phyloP scores from a whole-genome alignment of 805 yeast species.

The Myxozyma vanderwaltii region DNA sequence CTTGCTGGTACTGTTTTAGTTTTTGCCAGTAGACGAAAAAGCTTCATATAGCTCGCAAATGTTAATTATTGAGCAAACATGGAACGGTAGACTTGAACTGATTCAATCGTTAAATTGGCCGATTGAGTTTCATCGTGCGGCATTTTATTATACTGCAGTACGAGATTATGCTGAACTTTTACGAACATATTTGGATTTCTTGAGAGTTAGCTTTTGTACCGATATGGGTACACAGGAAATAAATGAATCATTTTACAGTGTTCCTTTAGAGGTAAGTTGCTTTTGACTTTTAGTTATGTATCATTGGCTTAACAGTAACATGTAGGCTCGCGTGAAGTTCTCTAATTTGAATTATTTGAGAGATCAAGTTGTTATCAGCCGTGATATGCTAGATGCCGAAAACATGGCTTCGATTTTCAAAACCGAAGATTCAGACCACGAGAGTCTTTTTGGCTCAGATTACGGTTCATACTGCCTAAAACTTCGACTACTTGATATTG shows the following conservation, averaged over 20 bases:
- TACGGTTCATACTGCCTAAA: not conserved
- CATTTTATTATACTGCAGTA: not conserved
- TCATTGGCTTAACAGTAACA: not conserved
- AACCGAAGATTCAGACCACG: not conserved
- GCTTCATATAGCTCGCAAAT: constrained; percentile 1
- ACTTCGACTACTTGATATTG: not conserved
- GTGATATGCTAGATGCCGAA: not conserved
- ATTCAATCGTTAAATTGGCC: constrained; percentile 4
- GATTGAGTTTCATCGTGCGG: constrained; percentile 1
- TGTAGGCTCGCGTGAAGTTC: constrained; percentile 12
- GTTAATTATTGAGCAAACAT: not conserved
- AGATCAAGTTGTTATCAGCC: not conserved
- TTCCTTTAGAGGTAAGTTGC: constrained; percentile 3
- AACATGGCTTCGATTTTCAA: not conserved
- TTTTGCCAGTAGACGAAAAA: constrained; percentile 6
- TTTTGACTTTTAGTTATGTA: not conserved
- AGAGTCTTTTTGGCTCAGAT: not conserved
- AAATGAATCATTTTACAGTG: not conserved
- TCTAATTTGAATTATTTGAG: not conserved
- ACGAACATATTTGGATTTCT: not conserved
- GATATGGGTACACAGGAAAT: not conserved
- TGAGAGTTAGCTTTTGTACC: not conserved
- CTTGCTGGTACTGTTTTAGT: not conserved
- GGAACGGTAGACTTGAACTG: not conserved
- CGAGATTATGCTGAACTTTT: constrained; percentile 1